Conservation (phyloP, 345 rosid genomes). For the Bruguiera parviflora region DNA sequence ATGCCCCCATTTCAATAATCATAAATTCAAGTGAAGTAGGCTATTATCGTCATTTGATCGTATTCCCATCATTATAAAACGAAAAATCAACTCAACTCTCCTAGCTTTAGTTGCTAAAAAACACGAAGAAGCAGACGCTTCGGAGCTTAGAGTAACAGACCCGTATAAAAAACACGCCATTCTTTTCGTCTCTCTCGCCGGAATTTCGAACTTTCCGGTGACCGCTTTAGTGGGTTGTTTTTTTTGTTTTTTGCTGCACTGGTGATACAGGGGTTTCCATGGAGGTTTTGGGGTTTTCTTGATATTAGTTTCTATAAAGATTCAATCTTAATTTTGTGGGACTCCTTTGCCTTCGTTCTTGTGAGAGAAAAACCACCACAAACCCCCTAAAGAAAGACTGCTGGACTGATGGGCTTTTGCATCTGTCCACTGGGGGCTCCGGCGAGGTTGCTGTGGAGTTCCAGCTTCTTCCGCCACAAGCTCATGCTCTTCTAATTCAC, state of each 20-base stretch:
- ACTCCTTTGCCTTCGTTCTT: background rate
- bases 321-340: background rate
- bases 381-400: background rate
- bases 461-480: conserved; percentile 99
- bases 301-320: background rate
- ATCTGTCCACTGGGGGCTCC: conserved; percentile 76
- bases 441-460: conserved; percentile 89
- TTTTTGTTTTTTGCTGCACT: background rate
- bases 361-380: background rate
- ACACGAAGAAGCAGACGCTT: conserved; percentile 5
- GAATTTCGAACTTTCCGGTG: conserved; percentile 23
- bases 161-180: background rate
- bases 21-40: background rate
- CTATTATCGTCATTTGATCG: background rate
- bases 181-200: conserved; percentile 11
- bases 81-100: background rate
- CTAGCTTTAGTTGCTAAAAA: conserved; percentile 36
- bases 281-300: conserved; percentile 1
- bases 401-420: conserved; percentile 78
- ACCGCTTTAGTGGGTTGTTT: background rate
- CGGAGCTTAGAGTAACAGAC: background rate
- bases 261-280: background rate
- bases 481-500: conserved; percentile 59
- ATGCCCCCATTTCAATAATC: background rate
- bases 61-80: conserved; percentile 6